phyloP scores from a whole-genome alignment of 192 early-diverging fungal species.

The Umbelopsis sp. region DNA sequence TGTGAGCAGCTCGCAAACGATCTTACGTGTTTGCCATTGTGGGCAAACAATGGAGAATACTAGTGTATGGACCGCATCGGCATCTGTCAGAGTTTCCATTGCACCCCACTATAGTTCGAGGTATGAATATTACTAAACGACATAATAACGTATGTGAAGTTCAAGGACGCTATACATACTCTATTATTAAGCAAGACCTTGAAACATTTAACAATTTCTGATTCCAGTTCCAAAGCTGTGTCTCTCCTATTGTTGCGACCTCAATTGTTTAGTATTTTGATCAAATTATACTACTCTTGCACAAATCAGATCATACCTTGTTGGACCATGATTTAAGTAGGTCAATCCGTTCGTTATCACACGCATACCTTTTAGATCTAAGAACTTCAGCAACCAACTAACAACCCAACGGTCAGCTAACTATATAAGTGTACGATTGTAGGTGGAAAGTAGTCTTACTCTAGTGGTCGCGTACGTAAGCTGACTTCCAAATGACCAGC shows the following conservation, averaged over 20 bases:
- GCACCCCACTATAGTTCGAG: constrained; percentile 60
- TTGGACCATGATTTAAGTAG: constrained; percentile 54
- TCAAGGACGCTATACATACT: constrained; percentile 16
- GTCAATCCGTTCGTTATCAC: constrained; percentile 66
- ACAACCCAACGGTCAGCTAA: not conserved
- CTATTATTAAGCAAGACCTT: constrained; percentile 72
- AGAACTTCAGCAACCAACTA: constrained; percentile 78
- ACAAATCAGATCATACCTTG: constrained; percentile 36
- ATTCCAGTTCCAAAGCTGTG: constrained; percentile 67
- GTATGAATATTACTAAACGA: not conserved
- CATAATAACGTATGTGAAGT: not conserved
- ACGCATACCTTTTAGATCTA: constrained; percentile 71
- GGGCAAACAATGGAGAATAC: constrained; percentile 78
- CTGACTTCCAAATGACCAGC: constrained; percentile 54
- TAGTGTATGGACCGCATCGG: constrained; percentile 70
- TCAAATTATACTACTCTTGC: not conserved
- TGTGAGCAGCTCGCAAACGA: constrained; percentile 72
- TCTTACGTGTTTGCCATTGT: constrained; percentile 67
- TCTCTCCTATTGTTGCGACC: constrained; percentile 46
- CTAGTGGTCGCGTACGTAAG: constrained; percentile 53
- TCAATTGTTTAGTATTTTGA: not conserved
- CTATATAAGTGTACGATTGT: too few species aligned
- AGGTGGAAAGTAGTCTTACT: constrained; percentile 43
- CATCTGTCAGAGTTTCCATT: constrained; percentile 67
- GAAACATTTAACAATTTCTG: constrained; percentile 79